A percentile compares a stretch with the other conserved stretches of the same genome.
phyloP scores from a whole-genome alignment of 768 basidiomycete genomes.

The Trametes sanguinea region DNA sequence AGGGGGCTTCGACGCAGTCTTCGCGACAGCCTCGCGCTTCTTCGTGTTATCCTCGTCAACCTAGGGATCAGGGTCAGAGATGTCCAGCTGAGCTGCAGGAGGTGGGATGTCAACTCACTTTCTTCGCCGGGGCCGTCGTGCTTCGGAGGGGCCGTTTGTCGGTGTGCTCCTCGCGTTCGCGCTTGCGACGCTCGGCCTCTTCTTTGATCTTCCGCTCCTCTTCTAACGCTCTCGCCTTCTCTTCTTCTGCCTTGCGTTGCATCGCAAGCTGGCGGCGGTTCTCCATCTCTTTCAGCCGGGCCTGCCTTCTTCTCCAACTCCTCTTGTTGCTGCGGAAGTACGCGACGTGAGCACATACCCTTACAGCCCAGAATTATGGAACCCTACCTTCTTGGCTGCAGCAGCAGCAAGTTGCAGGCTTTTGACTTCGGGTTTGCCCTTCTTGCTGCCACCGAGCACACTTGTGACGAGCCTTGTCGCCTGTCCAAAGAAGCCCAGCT shows the following conservation, averaged over 20 bases:
- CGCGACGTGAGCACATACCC: background rate
- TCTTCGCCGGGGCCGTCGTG: conserved; percentile 45
- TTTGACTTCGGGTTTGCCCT: conserved; percentile 72
- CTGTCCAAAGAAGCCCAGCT: conserved; percentile 66
- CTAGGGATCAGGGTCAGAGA: conserved; percentile 20
- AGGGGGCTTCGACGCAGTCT: conserved; percentile 58
- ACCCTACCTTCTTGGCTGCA: conserved; percentile 84
- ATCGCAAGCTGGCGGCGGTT: conserved; percentile 68
- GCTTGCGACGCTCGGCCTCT: conserved; percentile 75
- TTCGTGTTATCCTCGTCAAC: conserved; percentile 67
- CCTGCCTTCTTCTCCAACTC: conserved; percentile 79
- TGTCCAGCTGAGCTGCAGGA: background rate
- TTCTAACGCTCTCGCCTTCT: conserved; percentile 60
- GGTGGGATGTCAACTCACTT: conserved; percentile 39
- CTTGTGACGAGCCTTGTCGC: conserved; percentile 69
- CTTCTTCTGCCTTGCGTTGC: conserved; percentile 80
- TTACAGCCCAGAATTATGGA: background rate
- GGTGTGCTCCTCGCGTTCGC: conserved; percentile 77
- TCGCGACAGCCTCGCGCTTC: conserved; percentile 64
- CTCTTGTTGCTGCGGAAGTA: conserved; percentile 73
- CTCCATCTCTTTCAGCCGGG: conserved; percentile 80
- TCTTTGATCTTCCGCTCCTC: conserved; percentile 74
- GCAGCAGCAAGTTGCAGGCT: conserved; percentile 79
- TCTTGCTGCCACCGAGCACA: conserved; percentile 70
- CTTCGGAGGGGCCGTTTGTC: conserved; percentile 65